phyloP scores from a whole-genome alignment of 345 rosid genomes.

The Capsella bursapastoris region DNA sequence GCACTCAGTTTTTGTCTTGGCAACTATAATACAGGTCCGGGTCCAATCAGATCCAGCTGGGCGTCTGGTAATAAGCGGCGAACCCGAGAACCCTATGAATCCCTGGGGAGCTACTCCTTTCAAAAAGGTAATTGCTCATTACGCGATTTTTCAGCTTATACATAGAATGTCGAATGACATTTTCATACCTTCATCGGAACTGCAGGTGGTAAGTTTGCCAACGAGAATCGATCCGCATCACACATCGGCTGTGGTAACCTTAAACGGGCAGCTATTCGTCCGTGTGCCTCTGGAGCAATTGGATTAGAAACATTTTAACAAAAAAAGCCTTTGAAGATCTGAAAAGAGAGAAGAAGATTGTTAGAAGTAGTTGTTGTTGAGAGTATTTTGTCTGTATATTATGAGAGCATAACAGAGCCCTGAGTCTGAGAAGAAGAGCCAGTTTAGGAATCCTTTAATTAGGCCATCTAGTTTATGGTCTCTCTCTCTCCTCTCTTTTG shows the following conservation, averaged over 20 bases:
- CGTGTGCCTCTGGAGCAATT: constrained; percentile 75
- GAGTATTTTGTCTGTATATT: constrained; percentile 43
- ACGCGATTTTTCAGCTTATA: neutral
- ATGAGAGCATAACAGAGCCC: constrained; percentile 31
- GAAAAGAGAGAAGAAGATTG: constrained; percentile 30
- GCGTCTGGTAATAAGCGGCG: constrained; percentile 87
- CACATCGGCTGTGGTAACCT: constrained; percentile 86
- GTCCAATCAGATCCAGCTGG: constrained; percentile 97
- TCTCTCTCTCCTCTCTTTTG: constrained; percentile 34
- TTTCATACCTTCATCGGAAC: neutral
- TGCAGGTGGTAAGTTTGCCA: constrained; percentile 80
- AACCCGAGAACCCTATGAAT: constrained; percentile 85
- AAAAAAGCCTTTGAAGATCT: constrained; percentile 23
- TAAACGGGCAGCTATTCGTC: constrained; percentile 80
- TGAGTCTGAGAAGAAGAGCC: constrained; percentile 22
- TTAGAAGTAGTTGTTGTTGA: constrained; percentile 38
- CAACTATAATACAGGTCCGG: constrained; percentile 62
- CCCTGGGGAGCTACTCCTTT: constrained; percentile 97
- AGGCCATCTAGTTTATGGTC: constrained; percentile 40
- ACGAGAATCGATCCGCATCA: constrained; percentile 83
- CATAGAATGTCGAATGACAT: constrained; percentile 11
- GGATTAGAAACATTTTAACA: constrained; percentile 38
- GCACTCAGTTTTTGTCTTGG: constrained; percentile 17
- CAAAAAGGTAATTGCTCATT: constrained; percentile 60
- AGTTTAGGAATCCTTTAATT: constrained; percentile 38